Evolutionary conservation across 2,329 filamentous ascomycete genomes (phyloP), one percentile per base, ranked within the genome.

Genomic region (Colletotrichum sp.): DNA sequence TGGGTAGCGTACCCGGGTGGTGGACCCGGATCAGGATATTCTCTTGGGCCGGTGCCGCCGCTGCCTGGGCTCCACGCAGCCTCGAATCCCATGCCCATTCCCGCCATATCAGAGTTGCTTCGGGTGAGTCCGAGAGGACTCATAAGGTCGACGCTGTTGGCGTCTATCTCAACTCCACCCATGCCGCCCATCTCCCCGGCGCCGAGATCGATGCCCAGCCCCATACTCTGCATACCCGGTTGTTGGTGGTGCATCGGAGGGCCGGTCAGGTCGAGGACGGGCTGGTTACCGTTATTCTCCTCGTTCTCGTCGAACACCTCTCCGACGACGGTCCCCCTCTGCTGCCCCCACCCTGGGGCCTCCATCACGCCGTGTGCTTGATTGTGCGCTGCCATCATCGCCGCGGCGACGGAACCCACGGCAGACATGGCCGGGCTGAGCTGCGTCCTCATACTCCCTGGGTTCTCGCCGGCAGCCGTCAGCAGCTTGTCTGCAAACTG

Each of bases 401-500:
- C 76, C 2, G 73, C 76, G 3, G 63, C 72, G 1, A 67, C 44
- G 5, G 62, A 62, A 6, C 73, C 57, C 30, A 74, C 69, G 1
- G 65, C 30, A 1, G 75, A 77, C 34, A 84, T 79, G 6, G 81
- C 78, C 2, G 83, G 84, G 7, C 83, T 84, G 7, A 85, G 79
- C 4, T 81, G 79, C 71, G 84, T 83, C 59, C 83, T 79, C 82
- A 84, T 83, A 2, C 82, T 82, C 9, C 82, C 84, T 0, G 86
- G 85, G 59, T 85, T 85, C 77, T 87, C 84, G 6, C 82, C 81
- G 10, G 85, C 86, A 72, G 87, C 86, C 65, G 84, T 82, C 7
- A 88, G 79, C 4, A 88, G 82, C 30, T 86, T 80, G 72, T 87
- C 85, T 4, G 87, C 87, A 69, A 85, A 88, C 76, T 87, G 85